Base-by-base conservation (phyloP, 1,284 basidiomycete genomes). In the Somion occarium region DNA sequence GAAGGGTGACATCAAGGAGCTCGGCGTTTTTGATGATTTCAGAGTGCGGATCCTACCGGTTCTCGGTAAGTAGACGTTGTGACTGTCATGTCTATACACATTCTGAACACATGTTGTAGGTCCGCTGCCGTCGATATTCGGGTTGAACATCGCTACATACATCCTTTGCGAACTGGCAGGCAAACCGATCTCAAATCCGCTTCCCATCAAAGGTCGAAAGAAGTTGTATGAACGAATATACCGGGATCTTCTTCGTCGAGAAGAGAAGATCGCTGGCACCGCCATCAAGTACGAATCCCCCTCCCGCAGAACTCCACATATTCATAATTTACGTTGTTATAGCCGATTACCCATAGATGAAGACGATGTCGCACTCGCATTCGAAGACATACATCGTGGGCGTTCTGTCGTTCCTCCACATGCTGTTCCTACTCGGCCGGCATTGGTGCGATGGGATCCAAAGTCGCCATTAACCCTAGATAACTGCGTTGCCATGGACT, bases 1-100 rank as follows among this genome's bases (percentile, higher is more conserved):
- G 61, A 93, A 90, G 66, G 97, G 96, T 12, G 75, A 85, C 19
- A 88, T 98, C 3, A 88, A 92, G 61, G 95, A 99, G 69, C 78
- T 99, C 2, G 86, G 91, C 9, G 88, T 89, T 3, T 89, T 98
- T 53, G 91, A 96, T 63, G 93, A 98, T 65, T 99, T 98, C 71
- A 77, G 97, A 30, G 93, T 96, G 3, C 78, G 93, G 42, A 93
- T 95, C 56, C 67, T 96, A 4, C 93, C 93, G 25, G 93, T 95
- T 4, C 76, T 95, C 4, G 91, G 89, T 78, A 56, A 47, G 66
- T 57, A 53, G 18, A 53, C 58, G 9, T n/a, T 57, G 5, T 44
- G 22, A 23, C 4, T 54, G 25, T 61, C 52, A 52, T 51, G 56
- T 20, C 44, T 47, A 49, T n/a, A 18, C 25, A 1, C 20, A 34